phyloP scores from a whole-genome alignment of 768 basidiomycete genomes.

The Lactarius quietus region DNA sequence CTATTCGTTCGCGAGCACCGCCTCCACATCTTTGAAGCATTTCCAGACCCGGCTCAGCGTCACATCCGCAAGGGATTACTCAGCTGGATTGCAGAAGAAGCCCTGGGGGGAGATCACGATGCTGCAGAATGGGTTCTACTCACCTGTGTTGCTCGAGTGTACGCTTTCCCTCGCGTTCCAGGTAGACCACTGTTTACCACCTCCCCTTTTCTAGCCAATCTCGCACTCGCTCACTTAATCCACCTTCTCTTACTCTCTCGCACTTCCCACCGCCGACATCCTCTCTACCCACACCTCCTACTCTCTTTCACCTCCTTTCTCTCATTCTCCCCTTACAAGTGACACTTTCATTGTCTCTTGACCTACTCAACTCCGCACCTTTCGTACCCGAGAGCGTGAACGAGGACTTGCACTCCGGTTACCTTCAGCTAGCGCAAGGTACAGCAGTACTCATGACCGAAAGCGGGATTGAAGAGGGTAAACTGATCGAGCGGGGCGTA shows the following conservation, averaged over 20 bases:
- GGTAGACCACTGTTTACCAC: slow-evolving; percentile 1
- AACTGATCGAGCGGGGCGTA: slow-evolving; percentile 57
- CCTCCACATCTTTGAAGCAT: slow-evolving; percentile 31
- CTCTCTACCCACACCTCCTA: slow-evolving; percentile 34
- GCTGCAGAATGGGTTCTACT: slow-evolving; percentile 78
- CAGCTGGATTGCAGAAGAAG: slow-evolving; percentile 68
- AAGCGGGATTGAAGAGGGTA: slow-evolving; percentile 63
- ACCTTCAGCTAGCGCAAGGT: slow-evolving; percentile 66
- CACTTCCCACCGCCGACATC: slow-evolving; percentile 48
- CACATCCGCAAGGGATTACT: slow-evolving; percentile 53
- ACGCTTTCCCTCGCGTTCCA: slow-evolving; percentile 30
- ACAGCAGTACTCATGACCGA: slow-evolving; percentile 63
- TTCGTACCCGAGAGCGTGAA: slow-evolving; percentile 67
- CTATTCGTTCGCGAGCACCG: slow-evolving; percentile 47
- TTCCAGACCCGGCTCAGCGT: slow-evolving; percentile 25
- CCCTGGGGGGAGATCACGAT: slow-evolving; percentile 60
- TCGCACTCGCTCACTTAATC: slow-evolving; percentile 61
- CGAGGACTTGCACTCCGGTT: slow-evolving; percentile 71
- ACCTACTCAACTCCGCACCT: slow-evolving; percentile 50
- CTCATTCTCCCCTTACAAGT: slow-evolving; percentile 56
- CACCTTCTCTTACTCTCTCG: slow-evolving; percentile 61
- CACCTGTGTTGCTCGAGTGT: slow-evolving; percentile 59
- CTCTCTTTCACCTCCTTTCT: slow-evolving; percentile 52
- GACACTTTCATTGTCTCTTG: slow-evolving; percentile 57
- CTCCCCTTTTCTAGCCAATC: slow-evolving; percentile 49